Base-by-base conservation (phyloP, 306 rosid species). In the Ceratonia siliqua region DNA sequence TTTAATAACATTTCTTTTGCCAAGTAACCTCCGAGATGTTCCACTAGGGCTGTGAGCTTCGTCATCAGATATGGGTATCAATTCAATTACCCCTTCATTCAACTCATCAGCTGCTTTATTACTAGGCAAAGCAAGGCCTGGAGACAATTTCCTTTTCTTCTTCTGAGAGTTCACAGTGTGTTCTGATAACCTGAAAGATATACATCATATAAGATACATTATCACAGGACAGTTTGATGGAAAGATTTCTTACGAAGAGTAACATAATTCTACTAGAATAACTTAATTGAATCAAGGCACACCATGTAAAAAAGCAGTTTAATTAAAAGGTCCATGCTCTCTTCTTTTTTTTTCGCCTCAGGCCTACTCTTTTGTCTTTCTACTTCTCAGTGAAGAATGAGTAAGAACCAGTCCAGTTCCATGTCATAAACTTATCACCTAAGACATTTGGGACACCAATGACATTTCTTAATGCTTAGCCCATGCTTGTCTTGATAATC, bases 1-100 rank as follows among this genome's bases (percentile, higher is more conserved):
- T 57, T 64, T 45, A 79, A 62, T 69, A 66, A 21, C 70, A 46
- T 28, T 69, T 73, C 72, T 87, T 63, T 78, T 61, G 58, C 32
- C 12, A 35, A 41, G 66, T 62, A 66, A 76, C 61, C 61, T 77
- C 68, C 13, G 69, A 74, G 75, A 81, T 53, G 74, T 53, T 71
- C 56, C 85, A 58, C 55, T 69, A 48, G 59, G 55, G 71, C 78
- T 77, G 61, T 49, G 66, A 52, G 70, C 64, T 86, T 77, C 91
- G 67, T 80, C 89, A 85, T 84, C 80, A 14, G 90, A 78, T 64
- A 79, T 46, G 77, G 81, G 12, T 73, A 77, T 85, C 77, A 75
- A 71, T 70, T 87, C 92, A 73, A 53, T 67, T 32, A 68, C 80
- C 38, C 63, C 89, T 61, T 53, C 86, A 52, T 78, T 79, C 17